Conservation (phyloP, 164 flowering plant genomes). For the Protea cynaroides region DNA sequence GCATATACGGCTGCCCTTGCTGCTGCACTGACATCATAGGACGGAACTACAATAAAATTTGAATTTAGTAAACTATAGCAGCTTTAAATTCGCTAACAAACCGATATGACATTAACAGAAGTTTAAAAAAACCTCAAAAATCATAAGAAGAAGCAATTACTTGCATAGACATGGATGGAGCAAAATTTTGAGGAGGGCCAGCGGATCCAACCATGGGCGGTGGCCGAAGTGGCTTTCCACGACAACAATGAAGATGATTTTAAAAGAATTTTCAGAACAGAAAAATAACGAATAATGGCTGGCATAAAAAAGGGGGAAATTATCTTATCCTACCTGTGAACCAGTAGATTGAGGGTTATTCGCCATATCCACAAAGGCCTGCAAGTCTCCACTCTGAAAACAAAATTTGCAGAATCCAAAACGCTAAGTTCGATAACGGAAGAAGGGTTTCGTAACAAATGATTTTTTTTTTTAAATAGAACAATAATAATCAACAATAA, state of each 20-base stretch:
- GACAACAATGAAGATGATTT: conserved; percentile 1
- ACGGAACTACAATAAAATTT: conserved; percentile 53
- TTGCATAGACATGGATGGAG: conserved; percentile 52
- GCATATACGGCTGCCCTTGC: conserved; percentile 43
- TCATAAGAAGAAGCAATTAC: conserved; percentile 21
- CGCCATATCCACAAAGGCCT: conserved; percentile 33
- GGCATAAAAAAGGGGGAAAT: background rate
- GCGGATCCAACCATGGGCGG: conserved; percentile 40
- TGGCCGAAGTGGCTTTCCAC: conserved; percentile 47
- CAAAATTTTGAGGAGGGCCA: conserved; percentile 52
- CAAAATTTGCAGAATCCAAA: too few relatives aligned
- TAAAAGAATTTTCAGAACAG: background rate
- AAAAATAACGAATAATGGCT: background rate
- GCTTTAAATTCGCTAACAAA: too few relatives aligned
- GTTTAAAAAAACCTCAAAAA: background rate
- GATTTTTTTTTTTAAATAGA: too few relatives aligned
- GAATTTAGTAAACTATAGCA: background rate
- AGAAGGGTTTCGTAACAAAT: too few relatives aligned
- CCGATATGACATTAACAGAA: background rate
- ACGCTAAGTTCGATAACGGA: too few relatives aligned
- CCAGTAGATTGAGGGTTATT: conserved; percentile 58
- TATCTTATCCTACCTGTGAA: conserved; percentile 45
- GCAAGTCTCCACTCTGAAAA: too few relatives aligned
- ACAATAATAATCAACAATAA: too few relatives aligned
- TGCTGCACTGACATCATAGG: conserved; percentile 56